Evolutionary conservation across 78 protist genomes (phyloP).

Genomic region (Dictyostelium purpureum): DNA sequence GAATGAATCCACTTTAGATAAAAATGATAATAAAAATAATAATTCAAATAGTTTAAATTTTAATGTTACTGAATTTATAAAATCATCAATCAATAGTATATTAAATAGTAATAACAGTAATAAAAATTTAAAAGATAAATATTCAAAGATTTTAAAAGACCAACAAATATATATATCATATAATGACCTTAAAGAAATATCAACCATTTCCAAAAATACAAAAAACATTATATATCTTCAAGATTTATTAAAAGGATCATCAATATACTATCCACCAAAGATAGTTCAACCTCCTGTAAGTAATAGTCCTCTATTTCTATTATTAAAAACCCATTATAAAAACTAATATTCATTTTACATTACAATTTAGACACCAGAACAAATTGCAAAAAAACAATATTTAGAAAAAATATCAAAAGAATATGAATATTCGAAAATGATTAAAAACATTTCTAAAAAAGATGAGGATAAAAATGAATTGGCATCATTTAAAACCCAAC

Average conservation of each 20-base stretch:
- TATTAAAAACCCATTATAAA: not conserved
- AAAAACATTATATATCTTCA: slow-evolving; percentile 14
- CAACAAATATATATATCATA: slow-evolving; percentile 3
- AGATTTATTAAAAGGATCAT: slow-evolving; percentile 56
- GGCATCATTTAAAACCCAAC: slow-evolving; percentile 7
- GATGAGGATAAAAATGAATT: slow-evolving; percentile 36
- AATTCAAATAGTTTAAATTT: slow-evolving; percentile 15
- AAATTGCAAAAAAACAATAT: slow-evolving; percentile 36
- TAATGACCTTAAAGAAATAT: not conserved
- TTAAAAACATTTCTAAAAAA: slow-evolving; percentile 17
- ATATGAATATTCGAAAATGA: slow-evolving; percentile 29
- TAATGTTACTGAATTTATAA: not conserved
- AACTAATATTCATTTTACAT: too few species aligned
- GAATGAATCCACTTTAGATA: too few species aligned
- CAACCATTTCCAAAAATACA: not conserved
- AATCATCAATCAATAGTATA: not conserved
- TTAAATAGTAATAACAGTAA: not conserved
- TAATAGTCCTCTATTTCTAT: not conserved
- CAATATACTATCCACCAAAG: slow-evolving; percentile 48
- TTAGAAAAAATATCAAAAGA: slow-evolving; percentile 3
- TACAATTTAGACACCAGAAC: slow-evolving; percentile 22
- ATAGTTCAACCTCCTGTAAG: slow-evolving; percentile 10
- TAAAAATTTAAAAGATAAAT: not conserved
- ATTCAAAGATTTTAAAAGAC: not conserved
- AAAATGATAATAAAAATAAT: too few species aligned